Base-by-base conservation (phyloP, 495 filamentous ascomycete species). In the Lophiotrema nucula region DNA sequence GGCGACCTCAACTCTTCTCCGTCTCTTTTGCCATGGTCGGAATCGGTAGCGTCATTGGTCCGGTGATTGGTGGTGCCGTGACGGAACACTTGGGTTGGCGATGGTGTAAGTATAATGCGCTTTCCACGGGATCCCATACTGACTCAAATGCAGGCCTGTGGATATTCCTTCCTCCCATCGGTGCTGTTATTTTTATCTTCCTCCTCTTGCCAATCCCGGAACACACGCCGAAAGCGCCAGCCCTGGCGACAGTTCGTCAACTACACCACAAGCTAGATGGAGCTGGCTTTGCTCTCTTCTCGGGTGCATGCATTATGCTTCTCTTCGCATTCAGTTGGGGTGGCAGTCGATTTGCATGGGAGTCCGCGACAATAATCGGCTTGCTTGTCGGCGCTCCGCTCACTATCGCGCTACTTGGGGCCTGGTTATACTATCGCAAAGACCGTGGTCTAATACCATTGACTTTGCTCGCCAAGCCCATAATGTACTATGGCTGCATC, bases 21-120 rank as follows among this genome's bases (percentile, higher is more conserved):
- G 45, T 89, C 6, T 74, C 95, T 44, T 84, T 85, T n/a, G 80
- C 76, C 55, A 88, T 92, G 81, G 92, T 86, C 66, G 90, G 87
- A 13, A 79, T 96, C 44, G 86, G 89, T 0, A 84, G 79, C 21
- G 62, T 73, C 16, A 58, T 62, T 31, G 70, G 70, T 8, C 70
- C 70, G 0, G 47, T 73, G 12, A 53, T 73, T 45, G 70, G 70
- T 23, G 70, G 70, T n/a, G 69, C 62, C 4, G 67, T 73, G 21
- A 71, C 70, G 4, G 51, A 68, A 43, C 57, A 79, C 23, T 69
- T 83, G 4, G 78, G 80, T 1, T 93, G 89, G 89, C 74, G 89
- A 44, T 92, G 88, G 88, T 92, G 88, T 64, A 31, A 4, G 51
- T 54, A 5, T n/a, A 3, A 12, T 31, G 16, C 19, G 5, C 15